Evolutionary conservation across 225 moss, liverwort and hornwort species (phyloP), one percentile per base, ranked within the genome.

Genomic region (Pseudoscleropodium purum): DNA sequence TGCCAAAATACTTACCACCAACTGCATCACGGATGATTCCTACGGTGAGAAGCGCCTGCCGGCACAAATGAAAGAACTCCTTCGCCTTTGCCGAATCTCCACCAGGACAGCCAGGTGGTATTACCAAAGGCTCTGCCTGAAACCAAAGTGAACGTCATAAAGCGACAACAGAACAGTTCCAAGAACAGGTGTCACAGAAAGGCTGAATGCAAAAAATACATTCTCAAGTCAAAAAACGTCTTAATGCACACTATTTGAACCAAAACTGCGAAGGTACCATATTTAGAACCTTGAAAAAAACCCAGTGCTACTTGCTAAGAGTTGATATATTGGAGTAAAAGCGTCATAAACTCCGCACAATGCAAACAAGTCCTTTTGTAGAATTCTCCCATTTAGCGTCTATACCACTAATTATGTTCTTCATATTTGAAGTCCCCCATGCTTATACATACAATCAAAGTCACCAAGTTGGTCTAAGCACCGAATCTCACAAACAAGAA

Each of bases 21-120:
- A 87, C 92, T 82, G 97, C 99, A 89, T 99, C 99, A 80, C 97
- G 94, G 62, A 99, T 97, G 64, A 99, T 95, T 84, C 99, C 99
- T 25, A 97, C 99, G 80, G 96, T 95, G 21, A 99, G 91, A 80
- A 99, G 99, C 75, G 96, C 96, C 95, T 97, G 90, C 93, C 97
- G 89, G 74, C 89, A 93, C 59, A 88, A 85, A 77, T 95, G 94
- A 76, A 93, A 95, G 69, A 95, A 94, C 56, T 99, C 97, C 63
- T 94, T 94, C 47, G 83, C 87, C 86, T 95, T 95, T 29, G 88
- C 37, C 70, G 90, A 88, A 88, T 95, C 94, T 91, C 93, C 95
- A 87, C 91, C 92, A 31, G 95, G 91, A 87, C 93, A 96, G 64
- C 95, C 94, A 84, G 97, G 97, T 67, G 97, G 95, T 72, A 92